Evolutionary conservation across 2,329 filamentous ascomycete species (phyloP), one percentile per base, ranked within the genome.

Genomic region (Cladobotryum protrusum): DNA sequence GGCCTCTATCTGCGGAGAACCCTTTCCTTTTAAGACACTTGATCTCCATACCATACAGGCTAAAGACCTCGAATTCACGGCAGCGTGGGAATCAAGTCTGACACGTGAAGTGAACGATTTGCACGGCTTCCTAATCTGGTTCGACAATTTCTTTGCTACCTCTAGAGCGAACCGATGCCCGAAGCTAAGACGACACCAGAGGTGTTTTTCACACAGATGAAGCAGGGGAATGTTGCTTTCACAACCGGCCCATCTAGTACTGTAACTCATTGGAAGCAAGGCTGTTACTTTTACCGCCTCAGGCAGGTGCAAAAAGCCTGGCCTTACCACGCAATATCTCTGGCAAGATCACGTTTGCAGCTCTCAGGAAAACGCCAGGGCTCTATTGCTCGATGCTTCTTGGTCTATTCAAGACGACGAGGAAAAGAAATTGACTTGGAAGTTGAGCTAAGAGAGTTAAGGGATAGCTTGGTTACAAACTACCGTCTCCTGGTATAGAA

Each of bases 61-160:
- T 1, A 75, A 83, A 35, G 89, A 96, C 58, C 75, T 96, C 15
- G 78, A 81, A 14, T 96, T 96, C 70, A 80, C 79, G 43, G 79
- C 82, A 8, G 70, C 78, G 3, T 95, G 89, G 72, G 65, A 77
- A 48, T 77, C 83, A 9, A 77, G 72, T 14, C 63, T 93, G 5
- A 76, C 73, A 1, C 70, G 77, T 41, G 79, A 86, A 53, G 73
- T 85, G 49, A 82, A 87, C 52, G 72, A 75, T 2, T 72, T 96
- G n/a, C 89, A 96, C 63, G 92, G 89, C 4, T 95, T 90, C 67
- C 76, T 89, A 13, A 79, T 96, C 58, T 96, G 91, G 89, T 96
- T 96, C 64, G 92, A 97, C 66, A 92, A 86, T 19, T 93, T 93
- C 74, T 96, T 96, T 69, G 80, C 86, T 56, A 81, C 83, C 9